These are phyloP conservation scores for Aspergillus ochraceus DNA, from an alignment of 2,329 filamentous ascomycete species.

Conservation along the genomic window DNA sequence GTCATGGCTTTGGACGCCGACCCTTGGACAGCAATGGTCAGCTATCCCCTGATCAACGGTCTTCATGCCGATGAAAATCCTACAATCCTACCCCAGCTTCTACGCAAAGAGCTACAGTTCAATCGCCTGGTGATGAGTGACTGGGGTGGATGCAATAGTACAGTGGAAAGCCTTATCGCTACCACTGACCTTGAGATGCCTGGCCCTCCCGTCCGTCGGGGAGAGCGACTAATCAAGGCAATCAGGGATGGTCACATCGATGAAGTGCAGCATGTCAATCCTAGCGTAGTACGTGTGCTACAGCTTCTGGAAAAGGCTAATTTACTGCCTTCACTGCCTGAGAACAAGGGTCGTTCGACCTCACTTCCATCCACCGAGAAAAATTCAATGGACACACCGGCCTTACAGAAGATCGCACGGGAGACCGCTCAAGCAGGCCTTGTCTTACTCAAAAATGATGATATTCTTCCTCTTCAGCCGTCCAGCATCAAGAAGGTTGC, in stretches of 20 bases:
- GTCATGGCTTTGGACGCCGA: constrained; percentile 60
- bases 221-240: background rate
- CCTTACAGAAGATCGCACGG: background rate
- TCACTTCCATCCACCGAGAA: no score
- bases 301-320: background rate
- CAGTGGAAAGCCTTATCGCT: constrained; percentile 2
- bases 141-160: constrained; percentile 27
- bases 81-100: constrained; percentile 39
- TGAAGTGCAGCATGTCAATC: no score
- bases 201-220: constrained; percentile 2
- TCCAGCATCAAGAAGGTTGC: background rate
- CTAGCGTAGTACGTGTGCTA: background rate
- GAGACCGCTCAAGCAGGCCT: background rate
- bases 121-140: constrained; percentile 48
- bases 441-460: constrained; percentile 9
- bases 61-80: constrained; percentile 44
- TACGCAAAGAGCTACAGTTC: constrained; percentile 47
- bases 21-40: constrained; percentile 59
- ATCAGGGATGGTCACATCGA: background rate
- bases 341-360: no score
- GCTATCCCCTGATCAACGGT: constrained; percentile 59
- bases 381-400: background rate
- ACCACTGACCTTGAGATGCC: constrained; percentile 12
- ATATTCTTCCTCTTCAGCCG: constrained; percentile 1
- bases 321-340: background rate